phyloP scores from a whole-genome alignment of 2,329 filamentous ascomycete species.

The Calonectria pauciramosa region DNA sequence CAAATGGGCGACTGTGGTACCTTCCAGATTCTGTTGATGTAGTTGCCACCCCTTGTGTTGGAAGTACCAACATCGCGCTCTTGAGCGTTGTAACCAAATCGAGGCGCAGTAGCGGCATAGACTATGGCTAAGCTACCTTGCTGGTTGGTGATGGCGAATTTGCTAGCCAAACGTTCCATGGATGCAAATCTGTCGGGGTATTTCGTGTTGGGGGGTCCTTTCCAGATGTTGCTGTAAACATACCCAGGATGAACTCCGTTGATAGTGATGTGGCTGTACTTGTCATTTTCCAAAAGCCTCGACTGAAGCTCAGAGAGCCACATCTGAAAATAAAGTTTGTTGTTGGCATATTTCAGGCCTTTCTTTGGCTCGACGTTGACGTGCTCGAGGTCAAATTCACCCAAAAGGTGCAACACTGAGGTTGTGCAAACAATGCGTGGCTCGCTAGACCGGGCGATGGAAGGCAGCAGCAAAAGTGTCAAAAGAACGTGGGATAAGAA shows the following conservation, averaged over 20 bases:
- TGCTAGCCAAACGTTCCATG: neutral
- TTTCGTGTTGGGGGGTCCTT: neutral
- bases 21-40: slow-evolving; percentile 14
- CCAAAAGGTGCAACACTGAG: neutral
- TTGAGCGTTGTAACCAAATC: neutral
- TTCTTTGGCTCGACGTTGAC: neutral
- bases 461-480: slow-evolving; percentile 12
- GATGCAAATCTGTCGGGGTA: neutral
- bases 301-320: slow-evolving; percentile 14
- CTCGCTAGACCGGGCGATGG: neutral
- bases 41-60: neutral
- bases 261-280: slow-evolving; percentile 14
- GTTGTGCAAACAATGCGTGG: slow-evolving; percentile 14
- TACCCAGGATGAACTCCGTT: slow-evolving; percentile 18
- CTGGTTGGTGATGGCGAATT: neutral
- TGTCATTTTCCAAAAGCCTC: neutral
- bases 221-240: slow-evolving; percentile 5
- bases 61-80: neutral
- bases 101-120: slow-evolving; percentile 7
- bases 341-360: slow-evolving; percentile 9
- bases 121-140: slow-evolving; percentile 13
- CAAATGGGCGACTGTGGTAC: neutral
- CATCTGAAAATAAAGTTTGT: slow-evolving; percentile 19
- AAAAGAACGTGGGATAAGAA: slow-evolving; percentile 14
- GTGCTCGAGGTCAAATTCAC: neutral